Evolutionary conservation across 257 asterid species (phyloP).

Genomic region (Salvia miltiorrhiza): DNA sequence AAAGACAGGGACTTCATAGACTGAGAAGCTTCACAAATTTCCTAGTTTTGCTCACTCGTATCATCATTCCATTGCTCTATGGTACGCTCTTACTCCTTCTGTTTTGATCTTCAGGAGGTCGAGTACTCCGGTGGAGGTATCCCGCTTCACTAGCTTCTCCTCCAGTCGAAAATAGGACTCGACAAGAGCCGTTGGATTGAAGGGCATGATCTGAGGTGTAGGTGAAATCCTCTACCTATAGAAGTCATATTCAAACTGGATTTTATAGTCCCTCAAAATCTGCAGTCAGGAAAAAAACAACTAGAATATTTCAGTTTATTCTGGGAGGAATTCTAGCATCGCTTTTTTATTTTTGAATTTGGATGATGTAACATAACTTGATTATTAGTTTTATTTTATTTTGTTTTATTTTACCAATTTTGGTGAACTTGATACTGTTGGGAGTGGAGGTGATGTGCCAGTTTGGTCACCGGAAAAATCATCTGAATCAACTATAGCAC

Average conservation of each 20-base stretch:
- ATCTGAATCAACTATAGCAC: too few relatives aligned
- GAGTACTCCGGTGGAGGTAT: conserved; percentile 97
- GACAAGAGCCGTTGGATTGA: background rate
- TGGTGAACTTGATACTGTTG: background rate
- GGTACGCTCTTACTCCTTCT: background rate
- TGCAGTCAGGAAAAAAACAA: too few relatives aligned
- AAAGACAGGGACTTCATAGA: too few relatives aligned
- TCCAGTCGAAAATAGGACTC: background rate
- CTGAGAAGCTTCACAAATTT: background rate
- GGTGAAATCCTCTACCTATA: background rate
- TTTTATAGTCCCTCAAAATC: background rate
- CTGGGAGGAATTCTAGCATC: conserved; percentile 2
- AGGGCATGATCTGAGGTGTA: background rate
- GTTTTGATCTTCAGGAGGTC: conserved; percentile 55
- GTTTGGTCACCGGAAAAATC: background rate
- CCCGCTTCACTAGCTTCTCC: conserved; percentile 35
- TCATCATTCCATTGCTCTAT: background rate
- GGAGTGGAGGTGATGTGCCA: too few relatives aligned
- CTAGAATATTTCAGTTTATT: too few relatives aligned
- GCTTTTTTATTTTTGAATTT: background rate
- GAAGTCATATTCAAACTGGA: background rate
- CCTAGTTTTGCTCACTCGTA: background rate
- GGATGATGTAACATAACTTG: conserved; percentile 14
- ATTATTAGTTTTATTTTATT: background rate
- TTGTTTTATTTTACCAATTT: background rate